Percentiles rank a stretch among this genome's conserved stretches.
Evolutionary conservation across 352 stramenopile genomes (phyloP).

Genomic region (Globisporangium recalcitrans): DNA sequence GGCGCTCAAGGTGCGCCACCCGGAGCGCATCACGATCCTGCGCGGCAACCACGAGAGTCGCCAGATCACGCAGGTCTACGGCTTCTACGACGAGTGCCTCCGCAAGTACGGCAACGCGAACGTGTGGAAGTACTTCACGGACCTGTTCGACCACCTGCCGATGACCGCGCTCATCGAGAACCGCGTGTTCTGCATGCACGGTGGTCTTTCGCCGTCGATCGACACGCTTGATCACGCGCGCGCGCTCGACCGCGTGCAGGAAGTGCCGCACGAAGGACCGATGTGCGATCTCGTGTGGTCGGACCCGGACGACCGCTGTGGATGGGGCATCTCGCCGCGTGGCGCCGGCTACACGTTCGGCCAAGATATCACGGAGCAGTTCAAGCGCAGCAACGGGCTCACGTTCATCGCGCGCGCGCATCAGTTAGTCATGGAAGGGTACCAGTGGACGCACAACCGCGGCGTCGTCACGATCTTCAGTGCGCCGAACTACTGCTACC

Average conservation of each 20-base stretch:
- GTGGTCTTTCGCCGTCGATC: constrained; percentile 83
- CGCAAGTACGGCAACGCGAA: constrained; percentile 81
- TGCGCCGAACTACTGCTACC: constrained; percentile 94
- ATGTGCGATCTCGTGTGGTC: constrained; percentile 90
- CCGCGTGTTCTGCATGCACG: constrained; percentile 88
- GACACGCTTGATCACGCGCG: constrained; percentile 85
- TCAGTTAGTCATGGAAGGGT: constrained; percentile 93
- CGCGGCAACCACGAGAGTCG: constrained; percentile 62
- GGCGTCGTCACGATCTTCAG: constrained; percentile 91
- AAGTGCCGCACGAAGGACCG: constrained; percentile 82
- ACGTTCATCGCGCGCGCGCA: constrained; percentile 85
- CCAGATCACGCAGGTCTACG: constrained; percentile 31
- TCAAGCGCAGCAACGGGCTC: constrained; percentile 86
- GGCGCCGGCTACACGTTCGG: constrained; percentile 86
- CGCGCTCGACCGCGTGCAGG: constrained; percentile 79
- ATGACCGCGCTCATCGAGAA: constrained; percentile 89
- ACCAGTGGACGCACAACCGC: constrained; percentile 91
- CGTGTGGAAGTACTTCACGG: constrained; percentile 90
- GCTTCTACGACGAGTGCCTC: constrained; percentile 72
- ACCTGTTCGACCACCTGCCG: constrained; percentile 85
- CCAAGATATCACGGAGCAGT: constrained; percentile 87
- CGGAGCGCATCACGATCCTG: constrained; percentile 81
- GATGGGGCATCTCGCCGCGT: constrained; percentile 84
- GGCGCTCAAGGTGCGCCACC: constrained; percentile 82
- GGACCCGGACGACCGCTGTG: constrained; percentile 82